phyloP scores from a whole-genome alignment of 345 rosid species.

The Gossypioides kirkii region DNA sequence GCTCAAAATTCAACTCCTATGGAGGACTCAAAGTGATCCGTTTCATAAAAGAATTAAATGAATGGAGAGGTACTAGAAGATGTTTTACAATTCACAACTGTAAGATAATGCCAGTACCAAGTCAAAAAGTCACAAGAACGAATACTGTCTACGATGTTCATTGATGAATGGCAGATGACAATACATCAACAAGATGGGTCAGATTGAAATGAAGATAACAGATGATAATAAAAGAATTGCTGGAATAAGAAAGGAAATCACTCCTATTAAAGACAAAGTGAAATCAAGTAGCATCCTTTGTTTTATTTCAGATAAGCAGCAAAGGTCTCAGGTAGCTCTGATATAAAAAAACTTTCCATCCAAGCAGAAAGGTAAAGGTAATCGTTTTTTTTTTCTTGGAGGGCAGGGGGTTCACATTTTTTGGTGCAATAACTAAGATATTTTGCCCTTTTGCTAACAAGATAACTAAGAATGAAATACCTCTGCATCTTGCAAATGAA shows the following conservation, averaged over 20 bases:
- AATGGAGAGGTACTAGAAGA: background rate
- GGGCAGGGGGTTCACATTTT: background rate
- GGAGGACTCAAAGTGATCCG: background rate
- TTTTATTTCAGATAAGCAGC: background rate
- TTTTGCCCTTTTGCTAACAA: background rate
- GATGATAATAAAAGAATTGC: background rate
- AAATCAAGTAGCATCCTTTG: background rate
- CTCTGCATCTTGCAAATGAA: background rate
- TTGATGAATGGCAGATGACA: background rate
- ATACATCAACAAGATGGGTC: background rate
- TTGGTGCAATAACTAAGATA: background rate
- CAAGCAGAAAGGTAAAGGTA: background rate
- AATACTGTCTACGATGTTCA: background rate
- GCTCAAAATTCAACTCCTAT: background rate
- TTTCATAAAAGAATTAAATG: background rate
- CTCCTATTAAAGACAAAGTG: background rate
- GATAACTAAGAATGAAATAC: background rate
- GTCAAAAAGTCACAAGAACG: background rate
- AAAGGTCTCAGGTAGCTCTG: background rate
- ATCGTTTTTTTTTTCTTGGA: no score
- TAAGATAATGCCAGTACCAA: background rate
- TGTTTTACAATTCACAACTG: background rate
- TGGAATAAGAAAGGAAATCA: background rate
- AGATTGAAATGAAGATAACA: background rate
- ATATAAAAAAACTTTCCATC: background rate